These are phyloP conservation scores for Urochloa ruziziensis DNA, from an alignment of 176 grass and related monocot species.

Conservation along the genomic window DNA sequence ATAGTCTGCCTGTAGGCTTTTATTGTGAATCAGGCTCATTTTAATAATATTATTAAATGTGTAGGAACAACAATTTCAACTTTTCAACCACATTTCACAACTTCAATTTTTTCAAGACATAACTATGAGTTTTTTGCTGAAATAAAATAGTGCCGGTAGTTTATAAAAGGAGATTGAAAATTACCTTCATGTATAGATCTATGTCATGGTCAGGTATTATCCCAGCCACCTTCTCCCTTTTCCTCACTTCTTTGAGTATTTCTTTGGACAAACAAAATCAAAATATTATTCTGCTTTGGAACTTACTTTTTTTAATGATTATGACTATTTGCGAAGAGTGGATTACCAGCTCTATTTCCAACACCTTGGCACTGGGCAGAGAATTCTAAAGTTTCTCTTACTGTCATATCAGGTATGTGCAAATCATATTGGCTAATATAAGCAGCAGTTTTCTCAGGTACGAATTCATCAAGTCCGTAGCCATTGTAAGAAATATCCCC, in stretches of 20 bases:
- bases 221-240: constrained; percentile 50
- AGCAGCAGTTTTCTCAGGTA: constrained; percentile 59
- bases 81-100: neutral
- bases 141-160: neutral
- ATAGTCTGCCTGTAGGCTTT: too few species aligned
- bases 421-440: constrained; percentile 73
- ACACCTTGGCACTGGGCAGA: constrained; percentile 67
- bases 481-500: constrained; percentile 58
- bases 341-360: constrained; percentile 53
- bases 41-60: neutral
- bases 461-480: constrained; percentile 46
- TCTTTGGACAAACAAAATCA: neutral
- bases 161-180: neutral
- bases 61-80: neutral
- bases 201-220: constrained; percentile 58
- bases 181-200: constrained; percentile 73
- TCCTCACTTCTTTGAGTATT: constrained; percentile 46
- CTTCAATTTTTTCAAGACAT: neutral
- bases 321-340: neutral
- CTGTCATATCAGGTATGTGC: constrained; percentile 66
- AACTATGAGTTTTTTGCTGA: neutral
- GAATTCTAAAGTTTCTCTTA: constrained; percentile 63
- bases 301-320: neutral
- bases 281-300: neutral
- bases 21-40: too few species aligned